Evolutionary conservation across 2,329 filamentous ascomycete species (phyloP), one percentile per base, ranked within the genome.

Genomic region (Cercospora sp.): DNA sequence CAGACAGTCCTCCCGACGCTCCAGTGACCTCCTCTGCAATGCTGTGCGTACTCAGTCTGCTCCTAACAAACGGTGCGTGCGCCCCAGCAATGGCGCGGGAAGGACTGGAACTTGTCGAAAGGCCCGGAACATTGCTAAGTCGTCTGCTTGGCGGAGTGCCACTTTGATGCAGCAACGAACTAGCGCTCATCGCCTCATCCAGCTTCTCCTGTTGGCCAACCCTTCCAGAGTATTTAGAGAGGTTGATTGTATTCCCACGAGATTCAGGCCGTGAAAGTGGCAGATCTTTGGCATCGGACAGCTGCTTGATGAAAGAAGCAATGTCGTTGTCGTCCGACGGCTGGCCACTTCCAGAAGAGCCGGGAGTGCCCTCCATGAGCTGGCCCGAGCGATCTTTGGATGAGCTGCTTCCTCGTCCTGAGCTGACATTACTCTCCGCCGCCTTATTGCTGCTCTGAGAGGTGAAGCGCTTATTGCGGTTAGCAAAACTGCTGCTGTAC

Each of bases 401-500:
- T 0, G 89, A 86, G 5, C 90, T 80, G 74, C 91, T 93, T 69
- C 90, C 90, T 72, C 90, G 90, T n/a, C 91, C 91, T 76, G 94
- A 97, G 79, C 91, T 93, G 40, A 83, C 84, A 75, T 91, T 90
- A 73, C 93, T 91, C 69, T 93, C 91, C 63, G 92, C 90, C 1
- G 83, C 84, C 70, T 86, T 89, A 23, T 60, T 60, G 75, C 90
- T 92, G 20, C 87, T 85, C 20, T 91, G 90, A 33, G 91, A 90
- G 66, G 91, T 91, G 26, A 90, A 88, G 55, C 93, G 88, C 30
- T 88, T 90, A 64, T 92, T 88, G 57, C 95, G 88, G 77, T 97
- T 93, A 6, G 90, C 91, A 75, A 99, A 99, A 76, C 94, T 97
- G 79, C 94, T 98, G 79, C 93, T 97, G 78, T 96, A 98, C 58